Conservation (phyloP, 2,329 filamentous ascomycete genomes). For the Trichophyton mentagrophytes region DNA sequence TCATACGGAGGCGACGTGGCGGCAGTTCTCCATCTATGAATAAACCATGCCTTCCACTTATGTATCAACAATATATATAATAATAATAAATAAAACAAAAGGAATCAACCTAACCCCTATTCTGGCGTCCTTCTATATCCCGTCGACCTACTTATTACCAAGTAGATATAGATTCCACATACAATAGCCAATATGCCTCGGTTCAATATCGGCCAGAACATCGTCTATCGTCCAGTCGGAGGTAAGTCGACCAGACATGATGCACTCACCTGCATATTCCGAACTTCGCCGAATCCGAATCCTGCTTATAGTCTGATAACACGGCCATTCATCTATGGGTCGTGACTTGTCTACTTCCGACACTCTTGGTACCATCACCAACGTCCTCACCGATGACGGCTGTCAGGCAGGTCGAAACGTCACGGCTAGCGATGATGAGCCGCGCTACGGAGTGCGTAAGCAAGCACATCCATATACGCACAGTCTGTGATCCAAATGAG, state of each 20-base stretch:
- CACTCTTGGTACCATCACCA: not conserved
- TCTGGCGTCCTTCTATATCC: not conserved
- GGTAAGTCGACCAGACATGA: not conserved
- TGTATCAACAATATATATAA: not conserved
- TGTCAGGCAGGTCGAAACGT: not conserved
- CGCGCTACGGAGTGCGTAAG: not conserved
- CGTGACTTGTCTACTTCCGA: not conserved
- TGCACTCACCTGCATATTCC: not conserved
- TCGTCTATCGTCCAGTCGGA: conserved; percentile 2
- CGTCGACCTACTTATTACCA: not conserved
- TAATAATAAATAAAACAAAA: not conserved
- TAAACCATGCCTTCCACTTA: not conserved
- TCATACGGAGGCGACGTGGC: not conserved
- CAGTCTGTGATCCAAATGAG: too few relatives aligned
- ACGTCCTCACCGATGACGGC: not conserved
- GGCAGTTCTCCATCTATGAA: not conserved
- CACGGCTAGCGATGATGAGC: not conserved
- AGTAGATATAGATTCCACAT: not conserved
- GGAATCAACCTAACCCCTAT: not conserved
- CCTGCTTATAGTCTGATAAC: too few relatives aligned
- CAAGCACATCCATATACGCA: not conserved
- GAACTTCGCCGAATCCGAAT: too few relatives aligned
- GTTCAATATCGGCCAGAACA: not conserved
- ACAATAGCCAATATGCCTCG: not conserved
- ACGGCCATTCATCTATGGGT: not conserved